Base-by-base conservation (phyloP, 78 protist genomes). In the Chrysochromulina tobinii region DNA sequence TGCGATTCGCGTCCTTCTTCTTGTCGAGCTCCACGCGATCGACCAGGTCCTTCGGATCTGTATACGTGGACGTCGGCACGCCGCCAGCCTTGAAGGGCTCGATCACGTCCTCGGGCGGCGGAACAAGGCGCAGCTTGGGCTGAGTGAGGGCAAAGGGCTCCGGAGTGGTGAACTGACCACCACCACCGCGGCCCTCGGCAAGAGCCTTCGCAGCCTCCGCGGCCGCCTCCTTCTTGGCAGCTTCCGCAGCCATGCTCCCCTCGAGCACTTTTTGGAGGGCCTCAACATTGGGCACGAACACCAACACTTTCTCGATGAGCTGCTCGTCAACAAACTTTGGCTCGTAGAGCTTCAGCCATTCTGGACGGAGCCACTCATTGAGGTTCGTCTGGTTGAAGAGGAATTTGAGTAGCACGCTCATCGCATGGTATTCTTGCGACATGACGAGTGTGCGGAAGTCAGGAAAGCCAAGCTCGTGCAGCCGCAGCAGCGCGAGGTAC, bases 131-230 rank as follows among this genome's bases (percentile, higher is more conserved):
- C 38, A n/a, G 57, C 61, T 17, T 6, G 9, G 93, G 93, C 50
- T 48, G n/a, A 54, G 91, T 91, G n/a, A 91, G 48, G 48, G 67
- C 50, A 69, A 91, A 91, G 6, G 93, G 93, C 59, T 68, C 38
- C 23, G 89, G 75, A 7, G 15, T 9, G 48, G 93, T 91, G 59
- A 8, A 18, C 79, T 66, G 54, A 14, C 64, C 88, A 18, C 2
- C 23, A 21, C 68, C 59, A 79, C 81, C 88, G 11, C n/a, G 21
- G n/a, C 86, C 68, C n/a, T 23, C 89, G 18, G 59, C 68, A 48
- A 55, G 21, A 9, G 51, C 75, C n/a, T 0, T 1, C 58, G n/a
- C 57, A 54, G 72, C 72, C 89, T 84, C 72, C 15, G 72, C 59
- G 27, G 12, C 89, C 51, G 68, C 89, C 27, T 20, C 73, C 3